Base-by-base conservation (phyloP, 176 grass and related monocot genomes). In the Eleusine coracana region DNA sequence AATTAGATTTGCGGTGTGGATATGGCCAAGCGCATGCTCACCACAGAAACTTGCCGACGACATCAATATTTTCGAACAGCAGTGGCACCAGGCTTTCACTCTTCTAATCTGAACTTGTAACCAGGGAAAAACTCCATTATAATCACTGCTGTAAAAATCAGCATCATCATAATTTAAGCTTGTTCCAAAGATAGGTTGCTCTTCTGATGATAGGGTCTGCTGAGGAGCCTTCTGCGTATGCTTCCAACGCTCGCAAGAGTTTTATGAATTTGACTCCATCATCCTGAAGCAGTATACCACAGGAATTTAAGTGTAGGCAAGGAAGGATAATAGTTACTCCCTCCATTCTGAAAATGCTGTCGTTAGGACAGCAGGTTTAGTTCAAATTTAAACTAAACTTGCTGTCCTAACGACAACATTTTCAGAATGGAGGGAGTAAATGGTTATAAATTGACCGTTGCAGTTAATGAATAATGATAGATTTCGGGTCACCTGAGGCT, bases 181-280 rank as follows among this genome's bases (percentile, higher is more conserved):
- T 90, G 64, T 86, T 90, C 97, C 97, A 92, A 65, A 99, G 83
- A 81, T 92, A 89, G 66, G 88, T 15, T 36, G 93, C 87, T 84
- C 85, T 93, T 86, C 83, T 93, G 76, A 92, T 96, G 54, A 99
- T 88, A 50, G 76, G 89, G 52, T 96, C 90, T 67, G 89, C 86
- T 15, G 93, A 96, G 38, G 89, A 96, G 34, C 97, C 93, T 84
- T 99, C 93, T 48, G 91, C 93, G 82, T 99, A 99, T 78, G 97
- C 97, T 87, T 90, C 91, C 78, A 99, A 80, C 72, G 91, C 97
- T 87, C 86, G 80, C 49, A 94, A 75, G 28, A 99, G 93, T 66
- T 92, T 87, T 78, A 87, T 74, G 64, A 99, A 99, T 83, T 99
- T 99, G 77, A 62, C 78, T 46, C 97, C 97, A 58, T 87, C 85